A percentile compares a stretch with the other conserved stretches of the same genome.
Evolutionary conservation across 495 filamentous ascomycete genomes (phyloP).

Genomic region (Penicillium bovifimosum): DNA sequence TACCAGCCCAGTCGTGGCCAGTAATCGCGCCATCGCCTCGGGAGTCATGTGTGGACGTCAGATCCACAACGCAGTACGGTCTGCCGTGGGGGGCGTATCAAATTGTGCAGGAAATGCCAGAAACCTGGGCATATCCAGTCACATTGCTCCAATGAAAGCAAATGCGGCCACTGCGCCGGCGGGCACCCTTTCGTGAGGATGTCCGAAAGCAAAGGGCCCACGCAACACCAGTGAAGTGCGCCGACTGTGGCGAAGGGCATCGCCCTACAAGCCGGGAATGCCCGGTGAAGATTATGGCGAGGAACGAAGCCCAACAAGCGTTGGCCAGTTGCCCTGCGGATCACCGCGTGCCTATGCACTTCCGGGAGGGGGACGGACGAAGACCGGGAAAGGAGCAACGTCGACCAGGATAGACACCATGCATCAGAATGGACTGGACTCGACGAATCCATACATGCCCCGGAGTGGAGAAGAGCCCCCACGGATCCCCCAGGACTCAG

Average conservation of each 20-base stretch:
- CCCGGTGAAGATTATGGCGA: constrained; percentile 1
- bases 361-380: not conserved
- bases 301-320: constrained; percentile 6
- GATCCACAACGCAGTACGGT: constrained; percentile 1
- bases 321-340: constrained; percentile 1
- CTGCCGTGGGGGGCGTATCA: constrained; percentile 11
- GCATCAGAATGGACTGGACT: too few relatives aligned
- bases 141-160: constrained; percentile 9
- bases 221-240: constrained; percentile 6
- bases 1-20: constrained; percentile 15
- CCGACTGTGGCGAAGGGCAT: constrained; percentile 6
- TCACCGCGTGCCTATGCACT: constrained; percentile 4
- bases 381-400: too few relatives aligned
- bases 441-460: too few relatives aligned
- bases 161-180: constrained; percentile 9
- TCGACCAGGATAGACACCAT: too few relatives aligned
- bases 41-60: constrained; percentile 8
- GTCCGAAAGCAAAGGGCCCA: constrained; percentile 1
- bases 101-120: constrained; percentile 15
- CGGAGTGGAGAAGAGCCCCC: too few relatives aligned
- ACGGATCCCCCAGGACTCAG: too few relatives aligned
- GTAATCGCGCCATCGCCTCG: constrained; percentile 11
- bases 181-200: constrained; percentile 18
- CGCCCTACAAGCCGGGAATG: not conserved
- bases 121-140: constrained; percentile 16